Percentiles rank a stretch among this genome's conserved stretches.
Evolutionary conservation across 1,139 yeast species (phyloP).

Genomic region (Arxiozyma bovina): DNA sequence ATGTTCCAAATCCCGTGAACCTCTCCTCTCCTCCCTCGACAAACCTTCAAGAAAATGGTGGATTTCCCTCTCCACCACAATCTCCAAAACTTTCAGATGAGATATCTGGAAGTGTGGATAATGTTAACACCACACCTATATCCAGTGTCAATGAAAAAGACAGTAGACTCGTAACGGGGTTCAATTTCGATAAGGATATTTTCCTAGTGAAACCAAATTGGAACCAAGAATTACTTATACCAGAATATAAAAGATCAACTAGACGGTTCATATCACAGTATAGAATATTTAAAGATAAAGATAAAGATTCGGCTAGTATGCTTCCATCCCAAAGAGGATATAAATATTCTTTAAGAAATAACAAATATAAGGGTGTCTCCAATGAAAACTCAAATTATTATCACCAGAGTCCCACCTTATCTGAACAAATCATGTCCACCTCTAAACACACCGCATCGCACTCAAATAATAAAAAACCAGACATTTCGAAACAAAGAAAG

Average conservation of each 20-base stretch:
- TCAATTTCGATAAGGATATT: neutral
- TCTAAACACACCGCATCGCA: neutral
- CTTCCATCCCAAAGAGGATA: neutral
- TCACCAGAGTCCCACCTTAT: neutral
- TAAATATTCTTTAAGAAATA: neutral
- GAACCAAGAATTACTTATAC: neutral
- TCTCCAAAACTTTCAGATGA: constrained; percentile 8
- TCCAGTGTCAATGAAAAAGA: neutral
- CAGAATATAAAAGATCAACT: neutral
- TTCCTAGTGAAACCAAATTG: neutral
- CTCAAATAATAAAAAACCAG: neutral
- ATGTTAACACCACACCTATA: neutral
- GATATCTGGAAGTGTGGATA: neutral
- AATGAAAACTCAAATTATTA: neutral
- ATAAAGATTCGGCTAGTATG: neutral
- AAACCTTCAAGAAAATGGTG: neutral
- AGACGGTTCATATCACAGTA: constrained; percentile 6
- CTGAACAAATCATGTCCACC: neutral
- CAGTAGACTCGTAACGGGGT: no score
- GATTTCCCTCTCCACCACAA: constrained; percentile 15
- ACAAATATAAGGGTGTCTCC: neutral
- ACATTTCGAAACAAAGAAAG: neutral
- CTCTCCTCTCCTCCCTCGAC: neutral
- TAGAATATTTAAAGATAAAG: constrained; percentile 6
- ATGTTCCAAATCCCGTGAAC: no score